Base-by-base conservation (phyloP, 1,284 basidiomycete genomes). In the Neonothopanus nambi region DNA sequence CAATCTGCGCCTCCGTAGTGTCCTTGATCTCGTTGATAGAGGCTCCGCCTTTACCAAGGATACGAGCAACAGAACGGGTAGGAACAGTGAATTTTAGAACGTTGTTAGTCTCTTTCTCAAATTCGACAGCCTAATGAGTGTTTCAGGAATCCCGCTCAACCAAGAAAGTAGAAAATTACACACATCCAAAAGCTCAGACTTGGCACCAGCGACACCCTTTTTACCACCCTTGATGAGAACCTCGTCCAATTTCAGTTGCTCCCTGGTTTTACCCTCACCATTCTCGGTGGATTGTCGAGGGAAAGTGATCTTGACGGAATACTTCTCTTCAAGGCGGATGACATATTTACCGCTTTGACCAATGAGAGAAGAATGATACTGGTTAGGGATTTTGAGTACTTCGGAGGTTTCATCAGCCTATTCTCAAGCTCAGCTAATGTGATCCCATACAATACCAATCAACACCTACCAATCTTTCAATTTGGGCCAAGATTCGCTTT, bases 1-100 rank as follows among this genome's bases (percentile, higher is more conserved):
- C 97, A 60, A 99, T 93, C 65, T 91, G 87, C 15, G 95, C 89
- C 41, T 84, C 90, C 15, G 93, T 94, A 53, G 87, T 83, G 63
- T 94, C 91, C 77, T 98, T 98, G 75, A 99, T 97, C 67, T 94
- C 91, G 71, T 96, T 97, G 77, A 99, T 95, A 43, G 80, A 89
- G 0, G 83, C 82, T 50, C 97, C 97, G 48, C 85, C 86, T 66
- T 85, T 90, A 55, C 97, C 97, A 60, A 99, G 86, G 61, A 99
- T 93, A 58, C 94, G 90, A 35, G 96, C 85, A 53, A 99, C 82
- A 11, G 93, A 84, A 58, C 91, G 90, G 61, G 81, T 82, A 5
- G 94, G 89, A 13, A 99, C 89, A 5, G 82, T 87, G 74, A 99
- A 93, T 54, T 84, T 84, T 59, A 87, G 63, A 30, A 81, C 67